Conservation (phyloP, 306 rosid genomes). For the Hippophae gyantsensis region DNA sequence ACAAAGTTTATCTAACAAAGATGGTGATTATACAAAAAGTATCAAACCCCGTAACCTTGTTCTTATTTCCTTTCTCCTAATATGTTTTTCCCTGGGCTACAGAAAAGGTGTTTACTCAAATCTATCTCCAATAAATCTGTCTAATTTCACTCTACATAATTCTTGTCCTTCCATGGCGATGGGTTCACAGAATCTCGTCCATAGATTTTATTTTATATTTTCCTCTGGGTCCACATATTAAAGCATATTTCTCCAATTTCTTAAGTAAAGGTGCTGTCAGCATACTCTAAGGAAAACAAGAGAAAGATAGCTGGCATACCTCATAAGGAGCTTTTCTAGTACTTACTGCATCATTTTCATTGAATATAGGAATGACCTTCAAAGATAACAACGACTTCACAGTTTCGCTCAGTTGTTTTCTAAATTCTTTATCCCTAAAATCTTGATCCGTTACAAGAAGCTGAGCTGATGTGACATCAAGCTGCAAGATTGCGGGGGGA, state of each 20-base stretch:
- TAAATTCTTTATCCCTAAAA: constrained; percentile 83
- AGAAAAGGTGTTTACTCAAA: too few relatives aligned
- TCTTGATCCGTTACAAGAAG: constrained; percentile 92
- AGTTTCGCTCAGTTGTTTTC: constrained; percentile 75
- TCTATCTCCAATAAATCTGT: too few relatives aligned
- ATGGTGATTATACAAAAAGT: too few relatives aligned
- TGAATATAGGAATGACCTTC: constrained; percentile 82
- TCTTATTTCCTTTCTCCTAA: too few relatives aligned
- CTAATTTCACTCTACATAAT: too few relatives aligned
- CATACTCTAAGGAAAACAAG: neutral
- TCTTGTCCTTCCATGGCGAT: too few relatives aligned
- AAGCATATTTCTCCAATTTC: neutral
- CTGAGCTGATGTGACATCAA: constrained; percentile 89
- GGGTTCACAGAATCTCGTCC: too few relatives aligned
- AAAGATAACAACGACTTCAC: constrained; percentile 57
- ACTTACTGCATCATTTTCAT: constrained; percentile 95
- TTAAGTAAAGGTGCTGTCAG: neutral
- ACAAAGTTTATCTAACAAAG: too few relatives aligned
- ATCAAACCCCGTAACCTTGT: too few relatives aligned
- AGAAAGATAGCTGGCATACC: constrained; percentile 36
- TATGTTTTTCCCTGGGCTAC: too few relatives aligned
- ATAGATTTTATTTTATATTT: too few relatives aligned
- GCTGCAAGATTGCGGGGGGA: constrained; percentile 38
- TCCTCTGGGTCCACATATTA: too few relatives aligned
- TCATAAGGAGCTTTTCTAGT: constrained; percentile 97